Conservation (phyloP, 164 flowering plant species). For the Tetrastigma voinierianum region DNA sequence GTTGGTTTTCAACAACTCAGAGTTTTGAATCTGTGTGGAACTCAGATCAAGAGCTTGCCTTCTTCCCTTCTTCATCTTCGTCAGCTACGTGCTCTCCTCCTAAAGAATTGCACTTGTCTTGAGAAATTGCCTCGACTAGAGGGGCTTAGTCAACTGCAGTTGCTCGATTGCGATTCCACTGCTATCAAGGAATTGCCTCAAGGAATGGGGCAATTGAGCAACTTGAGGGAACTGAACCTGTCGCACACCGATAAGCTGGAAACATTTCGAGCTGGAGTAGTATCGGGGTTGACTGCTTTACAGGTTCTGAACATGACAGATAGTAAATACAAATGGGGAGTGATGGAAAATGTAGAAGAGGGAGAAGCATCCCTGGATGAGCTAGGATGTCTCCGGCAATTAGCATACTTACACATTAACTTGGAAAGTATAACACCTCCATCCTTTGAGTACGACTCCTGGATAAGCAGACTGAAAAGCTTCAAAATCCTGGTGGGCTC, state of each 20-base stretch:
- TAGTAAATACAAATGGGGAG: slow-evolving; percentile 13
- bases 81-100: slow-evolving; percentile 23
- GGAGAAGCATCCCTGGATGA: slow-evolving; percentile 12
- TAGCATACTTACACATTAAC: neutral
- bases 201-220: slow-evolving; percentile 14
- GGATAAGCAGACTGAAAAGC: slow-evolving; percentile 4
- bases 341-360: neutral
- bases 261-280: slow-evolving; percentile 4
- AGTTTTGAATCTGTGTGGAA: slow-evolving; percentile 19
- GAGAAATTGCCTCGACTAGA: slow-evolving; percentile 15
- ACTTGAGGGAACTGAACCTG: slow-evolving; percentile 17
- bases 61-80: neutral
- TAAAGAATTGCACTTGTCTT: slow-evolving; percentile 11
- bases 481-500: neutral
- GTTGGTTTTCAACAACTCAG: slow-evolving; percentile 7
- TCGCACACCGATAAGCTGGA: slow-evolving; percentile 16
- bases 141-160: slow-evolving; percentile 10
- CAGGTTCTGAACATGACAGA: slow-evolving; percentile 22
- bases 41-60: slow-evolving; percentile 19
- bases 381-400: slow-evolving; percentile 1
- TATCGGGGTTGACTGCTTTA: slow-evolving; percentile 5
- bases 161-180: slow-evolving; percentile 21
- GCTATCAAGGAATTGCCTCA: slow-evolving; percentile 18
- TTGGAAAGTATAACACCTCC: slow-evolving; percentile 2
- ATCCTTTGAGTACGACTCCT: neutral